Conservation (phyloP, 108 stramenopile genomes). For the Nannochloropsis granulata region DNA sequence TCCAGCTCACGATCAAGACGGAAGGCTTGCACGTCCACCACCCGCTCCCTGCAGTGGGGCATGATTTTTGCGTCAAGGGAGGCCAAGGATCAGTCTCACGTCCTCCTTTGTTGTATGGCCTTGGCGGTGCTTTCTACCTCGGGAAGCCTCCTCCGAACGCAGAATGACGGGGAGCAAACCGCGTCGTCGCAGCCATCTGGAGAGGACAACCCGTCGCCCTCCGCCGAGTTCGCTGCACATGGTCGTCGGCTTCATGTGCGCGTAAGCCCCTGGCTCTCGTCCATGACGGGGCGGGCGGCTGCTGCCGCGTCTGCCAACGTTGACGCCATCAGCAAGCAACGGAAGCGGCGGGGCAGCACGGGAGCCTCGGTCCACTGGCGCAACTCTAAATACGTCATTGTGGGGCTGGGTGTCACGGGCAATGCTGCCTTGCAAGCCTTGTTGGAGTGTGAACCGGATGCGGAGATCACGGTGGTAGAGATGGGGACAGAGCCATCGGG, state of each 20-base stretch:
- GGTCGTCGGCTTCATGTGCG: neutral
- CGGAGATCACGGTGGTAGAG: constrained; percentile 12
- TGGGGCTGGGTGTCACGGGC: constrained; percentile 19
- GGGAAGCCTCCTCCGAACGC: neutral
- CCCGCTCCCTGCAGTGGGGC: neutral
- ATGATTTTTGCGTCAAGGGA: neutral
- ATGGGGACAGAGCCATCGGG: neutral
- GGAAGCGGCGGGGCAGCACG: neutral
- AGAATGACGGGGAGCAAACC: neutral
- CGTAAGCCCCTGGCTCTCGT: neutral
- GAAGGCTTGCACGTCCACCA: too few relatives aligned
- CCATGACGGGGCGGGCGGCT: neutral
- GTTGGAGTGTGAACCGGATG: neutral
- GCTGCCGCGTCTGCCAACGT: neutral
- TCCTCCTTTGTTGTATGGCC: neutral
- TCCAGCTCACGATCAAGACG: too few relatives aligned
- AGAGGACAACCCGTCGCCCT: neutral
- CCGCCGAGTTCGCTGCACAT: neutral
- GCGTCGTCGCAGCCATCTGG: neutral
- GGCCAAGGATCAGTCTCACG: neutral
- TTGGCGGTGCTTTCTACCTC: neutral
- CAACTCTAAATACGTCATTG: constrained; percentile 4
- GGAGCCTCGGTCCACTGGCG: neutral
- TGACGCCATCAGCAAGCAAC: neutral
- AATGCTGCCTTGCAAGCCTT: constrained; percentile 6